Evolutionary conservation across 2,329 filamentous ascomycete genomes (phyloP).

Genomic region (Fusarium robinianum): DNA sequence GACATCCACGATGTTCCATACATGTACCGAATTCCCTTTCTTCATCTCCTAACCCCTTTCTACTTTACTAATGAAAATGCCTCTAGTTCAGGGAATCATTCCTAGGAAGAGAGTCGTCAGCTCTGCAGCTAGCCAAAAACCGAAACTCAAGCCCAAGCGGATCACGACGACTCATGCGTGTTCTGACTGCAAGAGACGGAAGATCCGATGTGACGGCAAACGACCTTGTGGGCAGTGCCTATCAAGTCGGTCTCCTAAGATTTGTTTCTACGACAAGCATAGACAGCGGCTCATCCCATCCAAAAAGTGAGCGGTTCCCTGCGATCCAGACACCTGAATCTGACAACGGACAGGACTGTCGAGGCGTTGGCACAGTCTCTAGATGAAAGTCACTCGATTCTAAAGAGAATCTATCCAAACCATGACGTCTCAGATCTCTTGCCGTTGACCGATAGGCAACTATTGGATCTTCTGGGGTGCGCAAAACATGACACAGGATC

Average conservation of each 20-base stretch:
- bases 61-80: constrained; percentile 11
- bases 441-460: constrained; percentile 61
- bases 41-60: background rate
- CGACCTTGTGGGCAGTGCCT: constrained; percentile 83
- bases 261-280: constrained; percentile 81
- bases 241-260: constrained; percentile 78
- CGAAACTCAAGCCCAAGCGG: constrained; percentile 50
- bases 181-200: constrained; percentile 77
- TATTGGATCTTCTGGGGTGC: too few species aligned
- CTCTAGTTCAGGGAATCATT: constrained; percentile 57
- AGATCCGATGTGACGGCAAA: constrained; percentile 82
- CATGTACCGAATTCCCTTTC: constrained; percentile 26
- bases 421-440: constrained; percentile 57
- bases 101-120: constrained; percentile 53
- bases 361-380: constrained; percentile 67
- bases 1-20: constrained; percentile 49
- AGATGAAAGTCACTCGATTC: constrained; percentile 67
- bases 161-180: constrained; percentile 68
- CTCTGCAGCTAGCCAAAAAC: too few species aligned
- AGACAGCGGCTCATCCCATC: constrained; percentile 77
- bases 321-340: constrained; percentile 12
- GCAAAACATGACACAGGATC: too few species aligned
- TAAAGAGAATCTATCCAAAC: constrained; percentile 65
- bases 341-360: constrained; percentile 51
- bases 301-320: constrained; percentile 62